A percentile compares a stretch with the other conserved stretches of the same genome.
These are phyloP conservation scores for Ganoderma multipileum DNA, from an alignment of 1,284 basidiomycete genomes.

Conservation along the genomic window DNA sequence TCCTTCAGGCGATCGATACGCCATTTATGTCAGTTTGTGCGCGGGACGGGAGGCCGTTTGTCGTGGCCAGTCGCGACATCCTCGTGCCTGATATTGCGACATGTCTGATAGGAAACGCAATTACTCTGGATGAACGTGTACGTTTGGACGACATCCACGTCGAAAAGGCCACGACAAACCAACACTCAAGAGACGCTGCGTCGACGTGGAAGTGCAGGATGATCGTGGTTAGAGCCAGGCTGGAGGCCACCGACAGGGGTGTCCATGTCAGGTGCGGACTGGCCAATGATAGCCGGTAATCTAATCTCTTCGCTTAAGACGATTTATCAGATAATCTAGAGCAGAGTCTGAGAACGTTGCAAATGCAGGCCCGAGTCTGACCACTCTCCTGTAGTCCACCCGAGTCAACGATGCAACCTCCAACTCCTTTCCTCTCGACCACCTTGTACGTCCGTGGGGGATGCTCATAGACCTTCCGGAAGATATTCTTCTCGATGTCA, in stretches of 20 bases:
- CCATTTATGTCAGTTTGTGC: neutral
- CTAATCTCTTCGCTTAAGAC: neutral
- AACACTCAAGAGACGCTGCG: neutral
- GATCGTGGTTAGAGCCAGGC: neutral
- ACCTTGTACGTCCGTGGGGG: conserved; percentile 17
- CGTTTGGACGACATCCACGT: neutral
- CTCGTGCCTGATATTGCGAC: neutral
- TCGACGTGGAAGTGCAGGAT: conserved; percentile 1
- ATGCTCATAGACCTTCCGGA: conserved; percentile 44
- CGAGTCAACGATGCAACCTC: conserved; percentile 17
- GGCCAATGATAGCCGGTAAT: neutral
- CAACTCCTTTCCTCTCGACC: conserved; percentile 21
- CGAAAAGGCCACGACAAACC: neutral
- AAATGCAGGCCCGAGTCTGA: neutral
- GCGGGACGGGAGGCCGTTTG: conserved; percentile 1
- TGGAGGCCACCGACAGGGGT: neutral
- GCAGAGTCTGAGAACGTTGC: conserved; percentile 7
- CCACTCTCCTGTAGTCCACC: neutral
- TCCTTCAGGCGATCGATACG: conserved; percentile 6
- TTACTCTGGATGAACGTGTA: conserved; percentile 1
- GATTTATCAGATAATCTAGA: conserved; percentile 33
- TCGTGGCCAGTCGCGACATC: neutral
- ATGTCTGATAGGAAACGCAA: conserved; percentile 4
- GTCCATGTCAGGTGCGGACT: neutral
- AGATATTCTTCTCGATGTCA: conserved; percentile 46